Evolutionary conservation across 345 rosid species (phyloP).

Genomic region (Pistacia vera): DNA sequence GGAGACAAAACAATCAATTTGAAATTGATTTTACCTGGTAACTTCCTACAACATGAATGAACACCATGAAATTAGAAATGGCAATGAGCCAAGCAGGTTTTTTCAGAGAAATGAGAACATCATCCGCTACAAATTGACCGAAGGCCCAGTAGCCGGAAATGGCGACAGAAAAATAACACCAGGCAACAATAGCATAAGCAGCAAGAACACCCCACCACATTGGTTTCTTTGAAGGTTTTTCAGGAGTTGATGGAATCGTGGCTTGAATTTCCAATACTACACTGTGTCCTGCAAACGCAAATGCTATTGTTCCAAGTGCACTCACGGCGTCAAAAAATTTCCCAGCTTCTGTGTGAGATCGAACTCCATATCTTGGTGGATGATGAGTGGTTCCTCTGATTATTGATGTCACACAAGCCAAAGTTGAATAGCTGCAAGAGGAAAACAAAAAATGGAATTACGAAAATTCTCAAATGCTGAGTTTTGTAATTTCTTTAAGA

Average conservation of each 20-base stretch:
- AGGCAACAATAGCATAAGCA: conserved; percentile 46
- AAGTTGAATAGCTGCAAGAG: conserved; percentile 21
- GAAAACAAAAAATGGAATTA: background rate
- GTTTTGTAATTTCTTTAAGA: too few relatives aligned
- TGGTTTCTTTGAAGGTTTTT: conserved; percentile 52
- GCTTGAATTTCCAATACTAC: conserved; percentile 72
- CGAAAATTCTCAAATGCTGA: too few relatives aligned
- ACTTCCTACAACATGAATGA: conserved; percentile 60
- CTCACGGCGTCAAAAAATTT: conserved; percentile 19
- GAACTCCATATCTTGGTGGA: background rate
- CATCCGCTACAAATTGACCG: conserved; percentile 50
- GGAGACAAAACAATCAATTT: too few relatives aligned
- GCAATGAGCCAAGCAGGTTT: conserved; percentile 50
- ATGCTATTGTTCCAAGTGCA: conserved; percentile 53
- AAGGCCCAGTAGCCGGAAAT: conserved; percentile 52
- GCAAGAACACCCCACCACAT: conserved; percentile 60
- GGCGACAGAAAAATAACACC: conserved; percentile 49
- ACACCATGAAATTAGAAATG: conserved; percentile 47
- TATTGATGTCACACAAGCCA: conserved; percentile 18
- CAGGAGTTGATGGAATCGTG: conserved; percentile 60
- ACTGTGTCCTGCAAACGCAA: conserved; percentile 64
- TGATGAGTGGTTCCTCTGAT: background rate
- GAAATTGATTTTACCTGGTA: conserved; percentile 39
- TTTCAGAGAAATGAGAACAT: conserved; percentile 51
- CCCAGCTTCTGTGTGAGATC: conserved; percentile 14